These are phyloP conservation scores for Fusarium anthophilum DNA, from an alignment of 2,329 filamentous ascomycete species.

Conservation along the genomic window DNA sequence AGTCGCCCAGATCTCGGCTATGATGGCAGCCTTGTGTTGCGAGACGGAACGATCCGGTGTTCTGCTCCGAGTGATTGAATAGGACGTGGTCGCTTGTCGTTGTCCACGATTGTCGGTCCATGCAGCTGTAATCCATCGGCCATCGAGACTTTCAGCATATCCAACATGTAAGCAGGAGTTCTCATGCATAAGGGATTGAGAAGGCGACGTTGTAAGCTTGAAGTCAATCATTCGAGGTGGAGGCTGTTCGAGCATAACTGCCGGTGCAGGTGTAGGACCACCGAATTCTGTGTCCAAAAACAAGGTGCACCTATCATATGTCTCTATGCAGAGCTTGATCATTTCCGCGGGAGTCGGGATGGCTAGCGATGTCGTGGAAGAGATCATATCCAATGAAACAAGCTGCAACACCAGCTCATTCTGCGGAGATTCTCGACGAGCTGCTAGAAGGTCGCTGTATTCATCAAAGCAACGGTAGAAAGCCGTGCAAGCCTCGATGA, in stretches of 20 bases:
- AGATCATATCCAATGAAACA: constrained; percentile 73
- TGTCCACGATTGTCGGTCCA: constrained; percentile 84
- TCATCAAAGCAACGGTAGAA: constrained; percentile 77
- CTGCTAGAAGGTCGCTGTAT: constrained; percentile 56
- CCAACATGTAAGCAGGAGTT: constrained; percentile 84
- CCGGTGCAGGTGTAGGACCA: constrained; percentile 70
- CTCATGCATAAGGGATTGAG: constrained; percentile 78
- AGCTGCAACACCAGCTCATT: constrained; percentile 83
- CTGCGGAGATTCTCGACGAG: constrained; percentile 54
- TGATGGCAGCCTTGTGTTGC: constrained; percentile 65
- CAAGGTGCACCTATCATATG: constrained; percentile 78
- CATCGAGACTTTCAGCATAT: constrained; percentile 79
- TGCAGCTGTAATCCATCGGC: constrained; percentile 79
- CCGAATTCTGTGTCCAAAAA: constrained; percentile 51
- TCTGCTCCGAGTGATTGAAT: constrained; percentile 71
- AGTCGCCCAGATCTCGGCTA: constrained; percentile 79
- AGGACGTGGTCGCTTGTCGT: constrained; percentile 77
- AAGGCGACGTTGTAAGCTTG: constrained; percentile 73
- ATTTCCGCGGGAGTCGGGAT: constrained; percentile 70
- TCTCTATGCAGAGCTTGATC: constrained; percentile 73
- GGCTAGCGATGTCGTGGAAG: constrained; percentile 69
- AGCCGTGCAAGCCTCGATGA: constrained; percentile 76
- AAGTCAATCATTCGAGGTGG: constrained; percentile 80
- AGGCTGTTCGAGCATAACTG: constrained; percentile 76
- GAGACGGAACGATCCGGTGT: constrained; percentile 57